phyloP scores from a whole-genome alignment of 371 early-diverging fungal genomes.

The Nosema muscidifuracis region DNA sequence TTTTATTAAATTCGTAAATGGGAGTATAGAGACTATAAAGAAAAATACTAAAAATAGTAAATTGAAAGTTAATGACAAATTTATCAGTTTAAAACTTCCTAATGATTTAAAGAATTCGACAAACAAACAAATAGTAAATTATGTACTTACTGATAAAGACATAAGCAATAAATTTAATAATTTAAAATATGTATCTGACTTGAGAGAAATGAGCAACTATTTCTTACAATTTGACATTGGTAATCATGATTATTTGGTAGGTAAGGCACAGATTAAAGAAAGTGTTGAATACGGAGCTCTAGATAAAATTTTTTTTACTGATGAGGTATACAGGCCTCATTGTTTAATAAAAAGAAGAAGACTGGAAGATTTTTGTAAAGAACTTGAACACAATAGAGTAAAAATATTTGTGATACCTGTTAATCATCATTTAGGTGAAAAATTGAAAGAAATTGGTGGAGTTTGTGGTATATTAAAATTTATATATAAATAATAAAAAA shows the following conservation, averaged over 20 bases:
- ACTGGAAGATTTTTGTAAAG: conserved; percentile 44
- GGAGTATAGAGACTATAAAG: conserved; percentile 1
- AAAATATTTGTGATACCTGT: conserved; percentile 58
- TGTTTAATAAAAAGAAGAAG: conserved; percentile 47
- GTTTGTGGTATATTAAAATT: conserved; percentile 53
- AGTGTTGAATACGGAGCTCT: conserved; percentile 60
- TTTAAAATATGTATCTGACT: conserved; percentile 53
- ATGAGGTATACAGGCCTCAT: conserved; percentile 47
- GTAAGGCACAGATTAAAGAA: conserved; percentile 51
- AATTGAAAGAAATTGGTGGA: conserved; percentile 56
- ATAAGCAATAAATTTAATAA: conserved; percentile 36
- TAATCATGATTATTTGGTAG: conserved; percentile 33
- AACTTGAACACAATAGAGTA: conserved; percentile 37
- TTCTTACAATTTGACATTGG: conserved; percentile 34
- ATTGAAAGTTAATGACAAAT: conserved; percentile 2
- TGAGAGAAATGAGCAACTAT: conserved; percentile 48
- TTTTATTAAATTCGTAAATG: conserved; percentile 13
- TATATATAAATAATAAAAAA: conserved; percentile 36
- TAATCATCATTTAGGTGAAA: conserved; percentile 52
- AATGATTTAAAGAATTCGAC: conserved; percentile 41
- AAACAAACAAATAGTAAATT: conserved; percentile 45
- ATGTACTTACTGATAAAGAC: conserved; percentile 39
- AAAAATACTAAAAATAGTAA: background rate
- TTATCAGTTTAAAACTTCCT: conserved; percentile 45
- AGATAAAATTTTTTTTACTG: conserved; percentile 54